A percentile compares a stretch with the other conserved stretches of the same genome.
Evolutionary conservation across 352 stramenopile genomes (phyloP).

Genomic region (Phytopythium sindhum): DNA sequence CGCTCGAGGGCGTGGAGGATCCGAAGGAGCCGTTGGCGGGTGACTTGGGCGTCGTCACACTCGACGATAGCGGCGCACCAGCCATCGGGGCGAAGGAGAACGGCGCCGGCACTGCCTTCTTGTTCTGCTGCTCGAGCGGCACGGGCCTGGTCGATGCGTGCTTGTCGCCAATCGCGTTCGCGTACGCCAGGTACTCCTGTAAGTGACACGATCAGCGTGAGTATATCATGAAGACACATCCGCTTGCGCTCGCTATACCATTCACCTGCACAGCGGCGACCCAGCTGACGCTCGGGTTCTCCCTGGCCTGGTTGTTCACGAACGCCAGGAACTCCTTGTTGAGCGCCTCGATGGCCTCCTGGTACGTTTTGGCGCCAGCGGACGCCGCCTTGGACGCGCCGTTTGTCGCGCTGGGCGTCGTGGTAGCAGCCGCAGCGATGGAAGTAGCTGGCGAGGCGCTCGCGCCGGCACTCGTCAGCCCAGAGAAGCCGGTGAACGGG

Average conservation of each 20-base stretch:
- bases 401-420: slow-evolving; percentile 4
- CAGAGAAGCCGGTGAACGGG: slow-evolving; percentile 64
- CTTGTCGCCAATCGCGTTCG: slow-evolving; percentile 51
- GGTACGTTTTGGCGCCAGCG: slow-evolving; percentile 33
- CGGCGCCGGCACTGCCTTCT: slow-evolving; percentile 15
- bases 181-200: slow-evolving; percentile 77
- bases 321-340: slow-evolving; percentile 84
- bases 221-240: neutral
- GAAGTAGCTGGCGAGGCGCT: neutral
- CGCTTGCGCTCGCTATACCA: neutral
- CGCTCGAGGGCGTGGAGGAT: slow-evolving; percentile 12
- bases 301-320: slow-evolving; percentile 55
- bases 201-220: slow-evolving; percentile 9
- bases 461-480: slow-evolving; percentile 22
- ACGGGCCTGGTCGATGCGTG: slow-evolving; percentile 62
- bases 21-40: slow-evolving; percentile 3
- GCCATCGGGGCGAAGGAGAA: slow-evolving; percentile 19
- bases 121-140: slow-evolving; percentile 30
- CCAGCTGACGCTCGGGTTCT: slow-evolving; percentile 72
- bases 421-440: slow-evolving; percentile 4
- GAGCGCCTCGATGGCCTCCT: slow-evolving; percentile 74
- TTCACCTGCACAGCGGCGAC: slow-evolving; percentile 47
- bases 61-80: neutral
- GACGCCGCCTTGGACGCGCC: slow-evolving; percentile 6
- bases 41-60: neutral